Evolutionary conservation across 2,329 filamentous ascomycete species (phyloP), one percentile per base, ranked within the genome.

Genomic region (Shiraia bambusicola): DNA sequence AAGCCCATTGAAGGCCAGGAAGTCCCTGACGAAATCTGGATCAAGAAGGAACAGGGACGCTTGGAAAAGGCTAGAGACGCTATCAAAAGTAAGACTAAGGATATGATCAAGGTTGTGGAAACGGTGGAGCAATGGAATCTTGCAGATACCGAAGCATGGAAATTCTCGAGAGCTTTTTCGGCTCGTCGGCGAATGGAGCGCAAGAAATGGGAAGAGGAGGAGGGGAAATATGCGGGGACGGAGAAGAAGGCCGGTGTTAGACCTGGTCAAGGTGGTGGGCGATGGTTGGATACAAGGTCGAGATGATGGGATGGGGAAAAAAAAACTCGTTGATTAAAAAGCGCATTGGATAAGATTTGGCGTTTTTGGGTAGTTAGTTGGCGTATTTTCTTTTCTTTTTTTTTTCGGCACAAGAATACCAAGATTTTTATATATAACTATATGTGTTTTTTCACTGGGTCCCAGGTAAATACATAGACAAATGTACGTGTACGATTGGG

Each of bases 141-240:
- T 50, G 85, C 82, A 0, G 87, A 92, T 57, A 84, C 83, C 1
- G 87, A 92, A 67, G 82, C 82, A 1, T 92, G 87, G 87, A 81
- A 80, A 57, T 91, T 91, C 59, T 77, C 83, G 4, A 73, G 83
- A 27, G 86, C 87, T 0, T 88, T 79, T 50, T 71, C 82, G 36
- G 85, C 84, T 13, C 71, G 86, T 27, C 72, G 78, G 29, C 70
- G 75, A 17, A 73, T 84, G 32, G 86, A 89, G 72, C 72, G 85
- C 42, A 64, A 73, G 52, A 74, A 78, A 56, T 91, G 86, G 84
- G 84, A 88, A 62, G 78, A 83, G 47, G 79, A 86, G 46, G 84
- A 88, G 70, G 76, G 76, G 49, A 77, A 74, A 53, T 88, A 80
- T 61, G 79, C 76, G 1, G 81, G 80, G 7, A 81, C 81, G 14